Base-by-base conservation (phyloP, 768 basidiomycete genomes). In the Cyclocybe aegerita region DNA sequence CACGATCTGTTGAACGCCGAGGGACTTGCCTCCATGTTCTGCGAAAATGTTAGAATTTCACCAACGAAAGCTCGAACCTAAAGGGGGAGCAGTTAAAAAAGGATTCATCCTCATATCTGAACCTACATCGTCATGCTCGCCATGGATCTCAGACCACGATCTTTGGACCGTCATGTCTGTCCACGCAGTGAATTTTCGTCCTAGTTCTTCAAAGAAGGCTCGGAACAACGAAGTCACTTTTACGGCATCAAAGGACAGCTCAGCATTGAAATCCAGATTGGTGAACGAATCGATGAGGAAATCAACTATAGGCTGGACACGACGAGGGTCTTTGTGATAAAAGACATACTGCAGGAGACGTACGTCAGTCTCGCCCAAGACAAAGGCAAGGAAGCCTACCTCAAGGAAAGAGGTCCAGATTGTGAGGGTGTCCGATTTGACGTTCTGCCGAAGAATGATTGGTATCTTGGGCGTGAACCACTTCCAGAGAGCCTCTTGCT, bases 181-280 rank as follows among this genome's bases (percentile, higher is more conserved):
- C 93, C 93, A 95, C 1, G 89, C 77, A 7, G 77, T 69, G 62
- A 93, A 95, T 56, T 90, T 90, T 76, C 91, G 86, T 11, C 83
- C 83, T 4, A 92, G 73, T 49, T 84, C 83, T 60, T 88, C 82
- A 53, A 86, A 85, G 57, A 89, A 81, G 0, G 83, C 80, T 16
- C 85, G 74, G 70, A 86, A 83, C 50, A 90, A 74, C 14, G 82
- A 79, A 7, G 87, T 70, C 15, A 83, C 72, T 58, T 91, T 89
- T 36, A 86, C 74, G 6, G 83, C 82, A 60, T 92, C 89, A 63
- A 93, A 90, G 5, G 93, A 86, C 35, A 90, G 83, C 62, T 93
- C 90, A 14, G 82, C 78, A 55, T 88, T 83, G 68, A 85, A 93
- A 60, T 97, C 93, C 34, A 86, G 74, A 8, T 72, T 70, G 4